Percentiles rank a stretch among this genome's conserved stretches.
Evolutionary conservation across 2,329 filamentous ascomycete genomes (phyloP).

Genomic region (Paecilomyces dactylethromorphus): DNA sequence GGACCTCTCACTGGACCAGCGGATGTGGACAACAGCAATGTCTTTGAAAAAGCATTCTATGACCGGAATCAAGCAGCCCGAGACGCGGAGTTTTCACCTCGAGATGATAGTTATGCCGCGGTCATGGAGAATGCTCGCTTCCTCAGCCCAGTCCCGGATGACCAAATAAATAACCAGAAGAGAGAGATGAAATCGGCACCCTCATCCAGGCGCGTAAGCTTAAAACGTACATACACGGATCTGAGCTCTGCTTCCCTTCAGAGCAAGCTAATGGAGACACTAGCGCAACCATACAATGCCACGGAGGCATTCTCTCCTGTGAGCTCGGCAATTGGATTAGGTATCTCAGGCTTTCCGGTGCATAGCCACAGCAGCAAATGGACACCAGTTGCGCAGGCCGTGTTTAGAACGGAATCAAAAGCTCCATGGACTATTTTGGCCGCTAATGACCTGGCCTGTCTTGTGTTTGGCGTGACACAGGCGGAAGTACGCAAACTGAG

Average conservation of each 20-base stretch:
- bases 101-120: slow-evolving; percentile 7
- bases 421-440: slow-evolving; percentile 93
- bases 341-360: slow-evolving; percentile 47
- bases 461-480: slow-evolving; percentile 98
- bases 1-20: slow-evolving; percentile 79
- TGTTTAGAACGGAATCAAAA: slow-evolving; percentile 90
- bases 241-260: slow-evolving; percentile 67
- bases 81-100: background rate
- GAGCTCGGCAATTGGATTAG: slow-evolving; percentile 29
- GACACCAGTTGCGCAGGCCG: slow-evolving; percentile 86
- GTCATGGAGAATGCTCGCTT: slow-evolving; percentile 16
- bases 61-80: slow-evolving; percentile 20
- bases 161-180: slow-evolving; percentile 23
- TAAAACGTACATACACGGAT: slow-evolving; percentile 88
- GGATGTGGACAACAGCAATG: slow-evolving; percentile 63
- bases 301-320: slow-evolving; percentile 39
- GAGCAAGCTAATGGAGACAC: slow-evolving; percentile 74
- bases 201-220: slow-evolving; percentile 54
- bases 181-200: slow-evolving; percentile 39
- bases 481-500: slow-evolving; percentile 91
- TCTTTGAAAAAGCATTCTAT: slow-evolving; percentile 78
- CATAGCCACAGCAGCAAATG: slow-evolving; percentile 88
- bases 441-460: slow-evolving; percentile 90
- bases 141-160: slow-evolving; percentile 23
- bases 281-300: slow-evolving; percentile 72